These are phyloP conservation scores for Eutrema japonicum DNA, from an alignment of 345 rosid genomes.

Conservation along the genomic window DNA sequence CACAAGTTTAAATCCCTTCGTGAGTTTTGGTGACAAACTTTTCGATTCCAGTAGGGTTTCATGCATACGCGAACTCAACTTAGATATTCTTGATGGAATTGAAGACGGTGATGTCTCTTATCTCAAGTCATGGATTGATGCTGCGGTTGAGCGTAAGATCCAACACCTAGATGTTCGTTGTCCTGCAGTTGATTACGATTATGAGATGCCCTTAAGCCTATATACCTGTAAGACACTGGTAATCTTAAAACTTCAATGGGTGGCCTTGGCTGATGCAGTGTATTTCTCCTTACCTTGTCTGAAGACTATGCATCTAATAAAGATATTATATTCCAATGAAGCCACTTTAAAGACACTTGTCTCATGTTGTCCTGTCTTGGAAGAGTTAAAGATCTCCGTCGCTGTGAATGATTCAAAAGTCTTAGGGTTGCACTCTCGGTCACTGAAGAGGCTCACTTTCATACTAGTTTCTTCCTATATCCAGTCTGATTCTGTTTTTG, in stretches of 20 bases:
- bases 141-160: background rate
- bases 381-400: background rate
- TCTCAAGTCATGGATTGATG: conserved; percentile 7
- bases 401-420: background rate
- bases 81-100: no score
- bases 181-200: fast-evolving
- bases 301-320: background rate
- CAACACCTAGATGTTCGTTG: background rate
- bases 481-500: no score
- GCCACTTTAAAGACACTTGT: background rate
- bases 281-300: conserved; percentile 28
- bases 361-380: background rate
- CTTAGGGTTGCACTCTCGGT: background rate
- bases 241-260: background rate
- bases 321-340: background rate
- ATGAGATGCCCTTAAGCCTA: background rate
- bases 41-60: background rate
- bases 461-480: no score
- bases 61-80: background rate
- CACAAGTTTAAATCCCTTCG: background rate
- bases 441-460: no score
- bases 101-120: background rate
- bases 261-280: background rate
- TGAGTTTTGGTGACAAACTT: background rate
- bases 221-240: conserved; percentile 7